Percentiles rank a stretch among this genome's conserved stretches.
Conservation (phyloP, 2,329 filamentous ascomycete species). For the Furcasterigmium furcatum region DNA sequence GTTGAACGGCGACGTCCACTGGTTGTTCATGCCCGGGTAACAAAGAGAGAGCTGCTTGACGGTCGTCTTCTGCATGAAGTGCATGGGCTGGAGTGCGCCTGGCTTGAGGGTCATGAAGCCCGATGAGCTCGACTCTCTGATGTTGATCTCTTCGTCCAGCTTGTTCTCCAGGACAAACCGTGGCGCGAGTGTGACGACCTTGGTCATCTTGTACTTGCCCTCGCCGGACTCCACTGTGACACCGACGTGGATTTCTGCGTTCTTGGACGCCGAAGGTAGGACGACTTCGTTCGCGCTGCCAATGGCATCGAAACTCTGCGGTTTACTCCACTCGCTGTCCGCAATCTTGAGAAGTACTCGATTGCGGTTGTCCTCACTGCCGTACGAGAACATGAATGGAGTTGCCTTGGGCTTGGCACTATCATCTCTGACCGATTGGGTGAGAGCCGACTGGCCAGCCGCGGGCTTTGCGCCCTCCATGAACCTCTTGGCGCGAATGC, state of each 20-base stretch:
- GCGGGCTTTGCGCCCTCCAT: slow-evolving; percentile 78
- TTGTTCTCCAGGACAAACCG: slow-evolving; percentile 94
- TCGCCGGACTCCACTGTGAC: slow-evolving; percentile 87
- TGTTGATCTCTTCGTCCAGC: slow-evolving; percentile 80
- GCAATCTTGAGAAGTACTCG: slow-evolving; percentile 83
- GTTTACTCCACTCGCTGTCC: slow-evolving; percentile 93
- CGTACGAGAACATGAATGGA: slow-evolving; percentile 96
- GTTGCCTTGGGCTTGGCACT: slow-evolving; percentile 66
- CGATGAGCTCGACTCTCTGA: slow-evolving; percentile 89
- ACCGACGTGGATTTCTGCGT: slow-evolving; percentile 84
- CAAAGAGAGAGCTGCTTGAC: slow-evolving; percentile 90
- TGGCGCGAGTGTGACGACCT: slow-evolving; percentile 89
- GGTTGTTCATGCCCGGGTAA: slow-evolving; percentile 91
- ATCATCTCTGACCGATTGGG: slow-evolving; percentile 37
- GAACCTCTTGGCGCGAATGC: slow-evolving; percentile 85
- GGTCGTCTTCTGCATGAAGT: slow-evolving; percentile 80
- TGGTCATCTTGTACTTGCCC: slow-evolving; percentile 97
- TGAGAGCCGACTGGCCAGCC: slow-evolving; percentile 70
- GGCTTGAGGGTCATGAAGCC: slow-evolving; percentile 74
- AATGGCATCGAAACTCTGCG: slow-evolving; percentile 96
- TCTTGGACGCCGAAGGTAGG: slow-evolving; percentile 67
- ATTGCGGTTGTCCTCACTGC: slow-evolving; percentile 85
- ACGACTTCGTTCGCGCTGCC: slow-evolving; percentile 89
- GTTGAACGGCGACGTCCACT: slow-evolving; percentile 97
- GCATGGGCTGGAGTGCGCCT: slow-evolving; percentile 79